Percentiles rank a stretch among this genome's conserved stretches.
These are phyloP conservation scores for Piedraia hortae DNA, from an alignment of 2,329 filamentous ascomycete species.

Conservation along the genomic window DNA sequence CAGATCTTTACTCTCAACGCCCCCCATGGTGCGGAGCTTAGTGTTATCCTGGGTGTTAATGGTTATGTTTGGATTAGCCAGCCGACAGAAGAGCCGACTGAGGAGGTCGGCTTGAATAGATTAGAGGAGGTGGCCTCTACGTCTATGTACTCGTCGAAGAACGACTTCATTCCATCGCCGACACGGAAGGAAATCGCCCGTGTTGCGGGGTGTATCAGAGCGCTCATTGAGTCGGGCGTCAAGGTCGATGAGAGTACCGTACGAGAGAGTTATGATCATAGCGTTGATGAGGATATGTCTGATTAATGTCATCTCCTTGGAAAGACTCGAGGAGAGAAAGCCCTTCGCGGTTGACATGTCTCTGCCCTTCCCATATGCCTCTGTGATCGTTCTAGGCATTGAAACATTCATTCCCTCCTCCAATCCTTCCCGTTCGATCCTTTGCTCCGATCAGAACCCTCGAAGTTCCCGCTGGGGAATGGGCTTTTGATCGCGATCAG, in stretches of 20 bases:
- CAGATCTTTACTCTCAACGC: conserved; percentile 66
- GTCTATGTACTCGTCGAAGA: conserved; percentile 83
- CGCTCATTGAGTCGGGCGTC: conserved; percentile 55
- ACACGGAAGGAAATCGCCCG: conserved; percentile 74
- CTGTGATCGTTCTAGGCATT: too few relatives aligned
- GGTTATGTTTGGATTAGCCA: conserved; percentile 91
- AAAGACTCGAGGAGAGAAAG: too few relatives aligned
- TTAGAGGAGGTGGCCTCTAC: conserved; percentile 68
- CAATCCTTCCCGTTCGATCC: too few relatives aligned
- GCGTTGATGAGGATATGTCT: too few relatives aligned
- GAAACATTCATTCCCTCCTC: too few relatives aligned
- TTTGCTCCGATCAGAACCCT: too few relatives aligned
- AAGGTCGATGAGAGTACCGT: conserved; percentile 80
- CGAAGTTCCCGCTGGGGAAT: too few relatives aligned
- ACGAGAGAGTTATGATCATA: conserved; percentile 55
- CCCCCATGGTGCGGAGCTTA: conserved; percentile 34
- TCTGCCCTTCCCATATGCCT: too few relatives aligned
- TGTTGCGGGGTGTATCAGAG: conserved; percentile 52
- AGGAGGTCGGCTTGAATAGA: conserved; percentile 41
- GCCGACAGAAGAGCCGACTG: conserved; percentile 29
- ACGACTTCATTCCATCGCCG: conserved; percentile 50
- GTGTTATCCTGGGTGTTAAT: conserved; percentile 80
- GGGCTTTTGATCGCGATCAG: too few relatives aligned
- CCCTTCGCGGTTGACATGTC: too few relatives aligned
- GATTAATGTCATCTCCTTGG: too few relatives aligned